Conservation (phyloP, 331 rosid species). For the Pyracantha coccinea region DNA sequence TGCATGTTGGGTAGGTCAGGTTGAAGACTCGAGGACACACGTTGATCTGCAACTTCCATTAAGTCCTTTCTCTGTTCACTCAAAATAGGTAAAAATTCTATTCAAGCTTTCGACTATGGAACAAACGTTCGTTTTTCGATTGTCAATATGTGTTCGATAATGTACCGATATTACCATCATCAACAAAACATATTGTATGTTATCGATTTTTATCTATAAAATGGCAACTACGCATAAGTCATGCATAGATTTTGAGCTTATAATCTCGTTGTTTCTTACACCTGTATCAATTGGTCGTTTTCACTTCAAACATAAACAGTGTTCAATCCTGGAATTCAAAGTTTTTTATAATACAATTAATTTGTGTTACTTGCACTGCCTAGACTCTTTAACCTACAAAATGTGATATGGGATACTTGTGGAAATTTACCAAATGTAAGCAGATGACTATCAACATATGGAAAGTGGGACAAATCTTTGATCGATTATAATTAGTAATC, state of each 20-base stretch:
- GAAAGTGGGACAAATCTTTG: too few species aligned
- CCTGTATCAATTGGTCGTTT: neutral
- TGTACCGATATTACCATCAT: too few species aligned
- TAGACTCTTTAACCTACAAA: neutral
- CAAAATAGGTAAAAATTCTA: neutral
- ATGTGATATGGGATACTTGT: neutral
- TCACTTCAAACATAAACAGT: neutral
- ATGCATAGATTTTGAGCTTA: neutral
- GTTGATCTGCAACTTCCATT: neutral
- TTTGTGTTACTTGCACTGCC: neutral
- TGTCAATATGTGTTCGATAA: too few species aligned
- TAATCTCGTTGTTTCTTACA: neutral
- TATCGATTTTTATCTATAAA: neutral
- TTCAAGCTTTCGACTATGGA: neutral
- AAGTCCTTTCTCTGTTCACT: neutral
- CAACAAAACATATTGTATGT: too few species aligned
- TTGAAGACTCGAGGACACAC: neutral
- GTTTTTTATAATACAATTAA: neutral
- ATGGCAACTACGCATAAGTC: neutral
- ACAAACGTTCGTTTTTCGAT: too few species aligned
- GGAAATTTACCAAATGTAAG: neutral
- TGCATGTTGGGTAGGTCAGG: conserved; percentile 4
- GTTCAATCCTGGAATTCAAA: neutral
- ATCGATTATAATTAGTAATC: neutral
- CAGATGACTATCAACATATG: neutral